phyloP scores from a whole-genome alignment of 352 stramenopile genomes.

The Pythium plurisporium region DNA sequence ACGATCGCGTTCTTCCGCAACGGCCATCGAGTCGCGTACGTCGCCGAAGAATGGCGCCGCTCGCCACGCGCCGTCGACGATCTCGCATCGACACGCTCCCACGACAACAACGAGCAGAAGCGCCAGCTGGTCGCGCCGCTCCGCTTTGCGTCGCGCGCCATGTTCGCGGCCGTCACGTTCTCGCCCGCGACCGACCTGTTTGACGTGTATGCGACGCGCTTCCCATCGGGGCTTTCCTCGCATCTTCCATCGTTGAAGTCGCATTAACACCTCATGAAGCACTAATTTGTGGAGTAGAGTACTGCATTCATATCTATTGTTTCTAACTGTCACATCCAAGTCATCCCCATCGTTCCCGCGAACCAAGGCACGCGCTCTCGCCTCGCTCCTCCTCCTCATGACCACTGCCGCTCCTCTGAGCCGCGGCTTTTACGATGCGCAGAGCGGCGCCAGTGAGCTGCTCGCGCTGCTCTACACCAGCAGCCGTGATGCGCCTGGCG shows the following conservation, averaged over 20 bases:
- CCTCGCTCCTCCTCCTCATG: neutral
- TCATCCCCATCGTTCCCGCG: neutral
- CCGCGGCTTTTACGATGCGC: conserved; percentile 49
- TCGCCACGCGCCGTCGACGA: neutral
- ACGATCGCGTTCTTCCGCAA: conserved; percentile 44
- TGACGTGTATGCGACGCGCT: conserved; percentile 24
- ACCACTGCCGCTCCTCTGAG: no score
- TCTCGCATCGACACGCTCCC: neutral
- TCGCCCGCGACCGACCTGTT: conserved; percentile 31
- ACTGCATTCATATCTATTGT: neutral
- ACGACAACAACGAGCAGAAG: neutral
- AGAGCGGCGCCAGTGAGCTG: conserved; percentile 43
- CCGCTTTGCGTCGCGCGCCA: conserved; percentile 3
- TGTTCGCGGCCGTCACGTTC: conserved; percentile 36
- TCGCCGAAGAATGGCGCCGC: neutral
- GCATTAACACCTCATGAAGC: neutral
- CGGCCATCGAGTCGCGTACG: conserved; percentile 22
- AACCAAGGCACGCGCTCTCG: neutral
- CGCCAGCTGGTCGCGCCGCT: neutral
- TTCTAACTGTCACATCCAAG: conserved; percentile 7
- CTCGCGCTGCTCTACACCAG: conserved; percentile 39
- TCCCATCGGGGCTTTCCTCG: neutral
- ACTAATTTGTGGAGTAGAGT: neutral
- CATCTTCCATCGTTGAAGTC: conserved; percentile 14
- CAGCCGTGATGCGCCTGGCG: neutral